A percentile compares a stretch with the other conserved stretches of the same genome.
phyloP scores from a whole-genome alignment of 1,284 basidiomycete genomes.

The Xerocomus cyaneibrunnescens region DNA sequence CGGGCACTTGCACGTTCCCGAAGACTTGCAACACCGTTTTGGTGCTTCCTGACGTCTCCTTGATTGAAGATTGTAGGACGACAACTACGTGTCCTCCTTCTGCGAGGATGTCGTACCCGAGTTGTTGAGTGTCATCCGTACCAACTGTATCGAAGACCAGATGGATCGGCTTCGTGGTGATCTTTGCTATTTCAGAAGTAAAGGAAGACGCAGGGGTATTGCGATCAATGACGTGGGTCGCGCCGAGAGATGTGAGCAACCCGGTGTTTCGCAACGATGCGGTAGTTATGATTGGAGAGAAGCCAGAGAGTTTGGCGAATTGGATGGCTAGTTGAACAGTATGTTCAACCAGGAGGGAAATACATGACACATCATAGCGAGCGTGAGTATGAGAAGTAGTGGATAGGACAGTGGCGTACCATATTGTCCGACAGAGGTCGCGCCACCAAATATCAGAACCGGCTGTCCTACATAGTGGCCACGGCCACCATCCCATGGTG shows the following conservation, averaged over 20 bases:
- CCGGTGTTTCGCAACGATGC: slow-evolving; percentile 34
- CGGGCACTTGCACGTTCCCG: slow-evolving; percentile 10
- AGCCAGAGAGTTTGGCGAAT: slow-evolving; percentile 36
- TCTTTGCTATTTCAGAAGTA: slow-evolving; percentile 9
- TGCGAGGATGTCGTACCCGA: slow-evolving; percentile 22
- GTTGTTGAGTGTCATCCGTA: slow-evolving; percentile 19
- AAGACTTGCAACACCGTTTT: slow-evolving; percentile 15
- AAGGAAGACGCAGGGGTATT: slow-evolving; percentile 12
- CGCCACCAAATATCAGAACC: slow-evolving; percentile 39
- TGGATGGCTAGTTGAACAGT: slow-evolving; percentile 36
- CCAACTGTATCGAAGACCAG: slow-evolving; percentile 23
- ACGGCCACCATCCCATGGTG: slow-evolving; percentile 27
- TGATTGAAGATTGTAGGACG: slow-evolving; percentile 3
- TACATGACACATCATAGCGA: not conserved
- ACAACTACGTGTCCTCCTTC: slow-evolving; percentile 21
- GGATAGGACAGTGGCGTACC: slow-evolving; percentile 15
- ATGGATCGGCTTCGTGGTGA: slow-evolving; percentile 13
- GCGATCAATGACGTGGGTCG: slow-evolving; percentile 35
- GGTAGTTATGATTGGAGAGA: slow-evolving; percentile 33
- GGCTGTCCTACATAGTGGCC: slow-evolving; percentile 26
- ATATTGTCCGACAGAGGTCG: slow-evolving; percentile 38
- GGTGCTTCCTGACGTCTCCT: slow-evolving; percentile 12
- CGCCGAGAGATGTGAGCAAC: slow-evolving; percentile 37
- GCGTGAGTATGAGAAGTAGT: not conserved
- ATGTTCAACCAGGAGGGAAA: not conserved